Evolutionary conservation across 441 rosid genomes (phyloP), one percentile per base, ranked within the genome.

Genomic region (Gossypium aridum): DNA sequence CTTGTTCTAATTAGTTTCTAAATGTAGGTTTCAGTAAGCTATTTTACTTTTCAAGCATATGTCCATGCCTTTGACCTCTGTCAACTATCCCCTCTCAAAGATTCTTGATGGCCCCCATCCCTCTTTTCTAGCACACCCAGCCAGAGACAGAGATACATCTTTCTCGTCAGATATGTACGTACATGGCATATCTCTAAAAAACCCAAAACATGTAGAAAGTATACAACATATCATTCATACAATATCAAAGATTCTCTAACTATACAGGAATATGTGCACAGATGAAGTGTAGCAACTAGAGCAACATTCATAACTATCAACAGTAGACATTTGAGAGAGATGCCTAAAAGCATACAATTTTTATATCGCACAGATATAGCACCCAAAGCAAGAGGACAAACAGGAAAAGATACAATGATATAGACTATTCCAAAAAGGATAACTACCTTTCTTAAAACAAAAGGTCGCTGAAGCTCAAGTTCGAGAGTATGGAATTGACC

Each of bases 401-500:
- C 34, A 54, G 37, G 39, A n/a, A 56, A 55, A 39, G 13, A 20
- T 37, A 55, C 8, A 47, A 6, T 20, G 12, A 20, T 56, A 17
- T 13, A 16, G 45, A 43, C 7, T 5, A 72, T 3, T 62, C 20
- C 62, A 12, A 20, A 65, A 66, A 63, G 39, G 31, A 53, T 23
- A 53, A 22, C 22, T 75, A 93, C 99, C 98, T 95, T 95, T 87
- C 96, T 86, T 65, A 95, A 79, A 7, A 91, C 97, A 85, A 93
- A 95, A 63, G 96, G 87, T 37, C 97, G 91, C 51, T 95, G 91
- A 82, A 83, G 86, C 75, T 91, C 98, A 45, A 95, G 75, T 76
- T 93, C 98, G 77, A 95, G 76, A 59, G 98, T 95, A 79, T 95
- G 99, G 76, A 88, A 95, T 12, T 96, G 96, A 70, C 99, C 99